Evolutionary conservation across 2,329 filamentous ascomycete genomes (phyloP).

Genomic region (Camptophora hylomeconis): DNA sequence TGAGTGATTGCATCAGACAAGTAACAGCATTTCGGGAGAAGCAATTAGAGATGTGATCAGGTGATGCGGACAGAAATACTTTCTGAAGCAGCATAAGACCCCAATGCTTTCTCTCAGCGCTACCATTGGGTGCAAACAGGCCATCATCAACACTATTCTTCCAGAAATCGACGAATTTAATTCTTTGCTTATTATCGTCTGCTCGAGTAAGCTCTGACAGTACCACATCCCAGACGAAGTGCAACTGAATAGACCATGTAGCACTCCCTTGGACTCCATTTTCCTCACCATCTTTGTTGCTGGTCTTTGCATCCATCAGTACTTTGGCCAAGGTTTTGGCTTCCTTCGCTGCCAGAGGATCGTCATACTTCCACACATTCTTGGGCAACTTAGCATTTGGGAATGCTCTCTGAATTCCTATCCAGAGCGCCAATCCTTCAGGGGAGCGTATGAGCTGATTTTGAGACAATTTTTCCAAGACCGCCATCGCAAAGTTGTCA

Average conservation of each 20-base stretch:
- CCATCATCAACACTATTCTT: slow-evolving; percentile 73
- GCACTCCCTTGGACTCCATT: slow-evolving; percentile 38
- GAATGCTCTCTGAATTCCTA: slow-evolving; percentile 53
- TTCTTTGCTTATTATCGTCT: slow-evolving; percentile 25
- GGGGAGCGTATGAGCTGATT: slow-evolving; percentile 64
- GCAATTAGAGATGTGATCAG: slow-evolving; percentile 41
- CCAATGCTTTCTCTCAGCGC: slow-evolving; percentile 79
- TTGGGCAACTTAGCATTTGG: slow-evolving; percentile 51
- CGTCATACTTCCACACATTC: slow-evolving; percentile 58
- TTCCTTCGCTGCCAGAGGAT: slow-evolving; percentile 60
- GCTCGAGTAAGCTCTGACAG: slow-evolving; percentile 32
- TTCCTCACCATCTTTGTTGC: slow-evolving; percentile 20
- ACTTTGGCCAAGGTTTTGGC: slow-evolving; percentile 58
- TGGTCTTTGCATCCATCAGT: slow-evolving; percentile 51
- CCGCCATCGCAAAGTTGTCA: slow-evolving; percentile 27
- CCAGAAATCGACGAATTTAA: slow-evolving; percentile 66
- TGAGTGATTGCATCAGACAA: slow-evolving; percentile 71
- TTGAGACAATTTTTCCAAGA: slow-evolving; percentile 42
- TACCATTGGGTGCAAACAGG: slow-evolving; percentile 68
- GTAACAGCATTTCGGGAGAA: slow-evolving; percentile 77
- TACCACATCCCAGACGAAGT: slow-evolving; percentile 79
- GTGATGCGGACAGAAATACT: slow-evolving; percentile 45
- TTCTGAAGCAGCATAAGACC: slow-evolving; percentile 80
- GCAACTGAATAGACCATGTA: slow-evolving; percentile 66
- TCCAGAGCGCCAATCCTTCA: slow-evolving; percentile 82